Percentiles rank a stretch among this genome's conserved stretches.
These are phyloP conservation scores for Yamadazyma siamensis DNA, from an alignment of 1,139 yeast genomes.

Conservation along the genomic window DNA sequence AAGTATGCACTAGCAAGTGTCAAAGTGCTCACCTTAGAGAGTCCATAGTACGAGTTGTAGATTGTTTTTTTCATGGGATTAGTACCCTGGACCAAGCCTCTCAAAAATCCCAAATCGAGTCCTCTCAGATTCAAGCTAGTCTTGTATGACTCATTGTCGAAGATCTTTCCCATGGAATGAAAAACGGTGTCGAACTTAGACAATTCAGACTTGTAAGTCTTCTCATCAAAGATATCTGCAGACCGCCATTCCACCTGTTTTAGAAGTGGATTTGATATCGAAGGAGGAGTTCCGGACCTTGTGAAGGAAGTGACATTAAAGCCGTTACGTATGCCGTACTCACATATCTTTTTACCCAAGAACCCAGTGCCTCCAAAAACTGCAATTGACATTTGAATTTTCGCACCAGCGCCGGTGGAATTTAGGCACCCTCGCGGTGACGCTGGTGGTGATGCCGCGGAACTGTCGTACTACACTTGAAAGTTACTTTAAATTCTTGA, in stretches of 20 bases:
- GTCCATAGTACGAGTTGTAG: constrained; percentile 51
- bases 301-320: constrained; percentile 63
- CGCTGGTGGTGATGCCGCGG: no score
- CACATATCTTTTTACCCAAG: constrained; percentile 70
- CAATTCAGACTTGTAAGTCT: constrained; percentile 48
- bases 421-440: no score
- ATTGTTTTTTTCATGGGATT: constrained; percentile 55
- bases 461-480: no score
- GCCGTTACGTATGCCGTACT: constrained; percentile 61
- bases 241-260: constrained; percentile 61
- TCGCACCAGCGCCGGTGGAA: no score
- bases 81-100: constrained; percentile 25
- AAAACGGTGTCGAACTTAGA: constrained; percentile 61
- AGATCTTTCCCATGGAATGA: constrained; percentile 75
- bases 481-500: no score
- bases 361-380: constrained; percentile 90
- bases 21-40: constrained; percentile 71
- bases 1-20: constrained; percentile 43
- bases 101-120: constrained; percentile 5
- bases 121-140: constrained; percentile 40
- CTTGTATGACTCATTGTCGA: constrained; percentile 70
- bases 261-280: constrained; percentile 38
- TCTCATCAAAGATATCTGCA: constrained; percentile 67
- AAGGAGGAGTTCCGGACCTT: constrained; percentile 57
- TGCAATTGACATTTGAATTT: constrained; percentile 44